Percentiles rank a stretch among this genome's conserved stretches.
Conservation (phyloP, 768 basidiomycete species). For the Lentinula sp. region DNA sequence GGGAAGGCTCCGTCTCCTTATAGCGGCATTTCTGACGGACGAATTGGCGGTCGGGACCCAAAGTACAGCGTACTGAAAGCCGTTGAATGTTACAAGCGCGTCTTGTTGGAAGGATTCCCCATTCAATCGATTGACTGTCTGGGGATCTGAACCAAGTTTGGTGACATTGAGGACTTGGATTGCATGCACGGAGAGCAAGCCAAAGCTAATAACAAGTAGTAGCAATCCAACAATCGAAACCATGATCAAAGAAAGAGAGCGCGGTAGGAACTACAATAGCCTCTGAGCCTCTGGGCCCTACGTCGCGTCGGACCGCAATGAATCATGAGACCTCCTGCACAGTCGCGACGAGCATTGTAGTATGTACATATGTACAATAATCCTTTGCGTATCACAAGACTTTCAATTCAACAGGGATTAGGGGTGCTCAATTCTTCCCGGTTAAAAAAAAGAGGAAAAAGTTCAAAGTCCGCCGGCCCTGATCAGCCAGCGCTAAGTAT, state of each 20-base stretch:
- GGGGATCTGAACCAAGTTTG: slow-evolving; percentile 23
- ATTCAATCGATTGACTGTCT: slow-evolving; percentile 26
- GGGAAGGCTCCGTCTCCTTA: slow-evolving; percentile 19
- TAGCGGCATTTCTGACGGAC: slow-evolving; percentile 20
- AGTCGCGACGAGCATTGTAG: background rate
- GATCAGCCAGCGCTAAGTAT: too few relatives aligned
- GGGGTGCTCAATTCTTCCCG: too few relatives aligned
- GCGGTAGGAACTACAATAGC: background rate
- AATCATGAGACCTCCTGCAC: background rate
- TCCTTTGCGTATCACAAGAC: background rate
- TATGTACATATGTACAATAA: too few relatives aligned
- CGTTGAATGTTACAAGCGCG: slow-evolving; percentile 24
- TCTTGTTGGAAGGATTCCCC: slow-evolving; percentile 33
- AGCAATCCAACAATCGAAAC: background rate
- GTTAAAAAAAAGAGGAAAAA: too few relatives aligned
- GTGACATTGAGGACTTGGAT: slow-evolving; percentile 9
- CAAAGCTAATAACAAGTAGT: background rate
- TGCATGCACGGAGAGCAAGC: background rate
- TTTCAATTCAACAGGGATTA: background rate
- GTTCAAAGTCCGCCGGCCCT: too few relatives aligned
- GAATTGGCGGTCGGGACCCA: slow-evolving; percentile 19
- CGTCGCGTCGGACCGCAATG: background rate
- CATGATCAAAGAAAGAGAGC: background rate
- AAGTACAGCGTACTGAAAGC: slow-evolving; percentile 28
- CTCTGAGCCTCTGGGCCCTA: background rate